phyloP scores from a whole-genome alignment of 768 basidiomycete genomes.

The Hydnomerulius pinastri region DNA sequence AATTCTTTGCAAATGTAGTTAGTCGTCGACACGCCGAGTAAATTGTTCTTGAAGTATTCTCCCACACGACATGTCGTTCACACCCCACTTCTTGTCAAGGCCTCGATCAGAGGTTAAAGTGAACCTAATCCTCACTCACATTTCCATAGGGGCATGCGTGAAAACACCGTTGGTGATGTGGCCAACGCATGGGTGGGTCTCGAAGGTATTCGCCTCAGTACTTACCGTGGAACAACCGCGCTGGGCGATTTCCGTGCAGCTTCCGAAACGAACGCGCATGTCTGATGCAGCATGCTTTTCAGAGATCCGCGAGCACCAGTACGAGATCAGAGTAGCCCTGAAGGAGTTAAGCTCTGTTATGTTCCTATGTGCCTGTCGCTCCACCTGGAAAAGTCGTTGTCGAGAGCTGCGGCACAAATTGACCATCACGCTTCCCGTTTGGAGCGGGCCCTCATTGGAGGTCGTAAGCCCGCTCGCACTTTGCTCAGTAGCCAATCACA shows the following conservation, averaged over 20 bases:
- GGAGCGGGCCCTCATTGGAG: background rate
- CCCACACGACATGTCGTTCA: conserved; percentile 33
- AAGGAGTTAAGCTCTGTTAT: conserved; percentile 31
- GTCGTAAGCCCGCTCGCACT: background rate
- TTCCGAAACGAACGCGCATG: conserved; percentile 6
- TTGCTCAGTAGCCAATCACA: background rate
- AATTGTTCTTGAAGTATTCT: conserved; percentile 25
- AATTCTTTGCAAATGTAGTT: conserved; percentile 18
- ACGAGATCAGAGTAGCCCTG: conserved; percentile 31
- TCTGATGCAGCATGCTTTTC: conserved; percentile 7
- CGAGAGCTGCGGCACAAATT: too few relatives aligned
- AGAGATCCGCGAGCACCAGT: conserved; percentile 20
- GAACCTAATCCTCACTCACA: conserved; percentile 23
- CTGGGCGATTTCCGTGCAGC: conserved; percentile 13
- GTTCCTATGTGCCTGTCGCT: conserved; percentile 19
- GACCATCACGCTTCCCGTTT: conserved; percentile 1
- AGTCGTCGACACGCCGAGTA: conserved; percentile 28
- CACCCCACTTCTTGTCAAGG: conserved; percentile 28
- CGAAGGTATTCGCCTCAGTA: background rate
- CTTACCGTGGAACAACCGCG: background rate
- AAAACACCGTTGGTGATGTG: background rate
- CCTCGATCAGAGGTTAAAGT: conserved; percentile 24
- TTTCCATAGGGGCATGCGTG: background rate
- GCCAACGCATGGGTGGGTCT: conserved; percentile 2
- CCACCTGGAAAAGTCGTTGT: background rate